phyloP scores from a whole-genome alignment of 2,329 filamentous ascomycete species.

The Ceratocystis variospora region DNA sequence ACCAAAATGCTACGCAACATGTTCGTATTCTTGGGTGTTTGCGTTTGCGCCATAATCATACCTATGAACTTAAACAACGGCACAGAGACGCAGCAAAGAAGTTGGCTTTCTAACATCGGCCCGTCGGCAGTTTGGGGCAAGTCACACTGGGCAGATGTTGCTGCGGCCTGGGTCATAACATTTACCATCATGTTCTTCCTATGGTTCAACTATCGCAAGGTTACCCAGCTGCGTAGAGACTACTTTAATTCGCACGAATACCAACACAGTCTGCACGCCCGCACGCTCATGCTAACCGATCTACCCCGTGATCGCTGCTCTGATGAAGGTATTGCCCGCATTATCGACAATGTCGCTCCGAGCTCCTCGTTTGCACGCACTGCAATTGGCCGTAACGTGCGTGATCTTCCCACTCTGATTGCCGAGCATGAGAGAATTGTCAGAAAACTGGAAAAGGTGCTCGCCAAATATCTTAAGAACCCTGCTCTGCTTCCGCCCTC shows the following conservation, averaged over 20 bases:
- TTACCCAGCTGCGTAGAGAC: constrained; percentile 54
- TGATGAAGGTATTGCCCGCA: constrained; percentile 74
- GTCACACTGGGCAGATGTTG: constrained; percentile 45
- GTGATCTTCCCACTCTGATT: constrained; percentile 73
- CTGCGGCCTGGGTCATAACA: constrained; percentile 53
- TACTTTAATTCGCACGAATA: constrained; percentile 85
- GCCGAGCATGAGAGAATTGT: constrained; percentile 71
- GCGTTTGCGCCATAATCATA: constrained; percentile 65
- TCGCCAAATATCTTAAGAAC: constrained; percentile 84
- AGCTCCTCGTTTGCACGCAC: constrained; percentile 66
- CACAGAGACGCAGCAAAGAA: constrained; percentile 16
- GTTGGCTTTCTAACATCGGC: constrained; percentile 47
- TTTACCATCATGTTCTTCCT: constrained; percentile 65
- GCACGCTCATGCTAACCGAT: constrained; percentile 56
- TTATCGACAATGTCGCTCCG: constrained; percentile 69
- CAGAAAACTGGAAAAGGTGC: constrained; percentile 62
- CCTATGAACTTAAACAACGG: constrained; percentile 54
- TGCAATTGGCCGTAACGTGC: constrained; percentile 81
- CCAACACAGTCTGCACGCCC: constrained; percentile 69
- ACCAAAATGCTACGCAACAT: constrained; percentile 85
- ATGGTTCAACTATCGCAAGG: constrained; percentile 76
- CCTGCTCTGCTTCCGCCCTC: constrained; percentile 63
- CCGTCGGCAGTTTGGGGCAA: constrained; percentile 40
- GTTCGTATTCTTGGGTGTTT: constrained; percentile 56
- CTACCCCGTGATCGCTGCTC: constrained; percentile 62